Percentiles rank a stretch among this genome's conserved stretches.
These are phyloP conservation scores for Xylariaceae sp. DNA, from an alignment of 2,329 filamentous ascomycete species.

Conservation along the genomic window DNA sequence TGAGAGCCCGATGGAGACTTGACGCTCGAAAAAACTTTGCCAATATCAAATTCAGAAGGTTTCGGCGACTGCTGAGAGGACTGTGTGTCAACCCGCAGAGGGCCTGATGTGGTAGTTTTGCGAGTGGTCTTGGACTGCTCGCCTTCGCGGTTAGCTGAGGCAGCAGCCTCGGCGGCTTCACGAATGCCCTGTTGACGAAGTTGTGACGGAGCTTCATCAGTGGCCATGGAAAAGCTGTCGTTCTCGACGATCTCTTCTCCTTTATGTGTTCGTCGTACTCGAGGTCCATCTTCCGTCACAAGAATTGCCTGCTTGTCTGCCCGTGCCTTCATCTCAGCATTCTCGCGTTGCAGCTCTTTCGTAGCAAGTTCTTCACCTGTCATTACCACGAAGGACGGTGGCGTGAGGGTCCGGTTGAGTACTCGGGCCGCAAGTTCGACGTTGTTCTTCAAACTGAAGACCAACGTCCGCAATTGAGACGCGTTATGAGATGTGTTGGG, in stretches of 20 bases:
- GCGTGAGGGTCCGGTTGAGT: slow-evolving; percentile 66
- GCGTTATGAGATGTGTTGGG: slow-evolving; percentile 49
- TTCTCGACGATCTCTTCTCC: slow-evolving; percentile 87
- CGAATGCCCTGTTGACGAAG: slow-evolving; percentile 34
- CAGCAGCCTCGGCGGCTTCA: slow-evolving; percentile 19
- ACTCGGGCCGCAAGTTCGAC: slow-evolving; percentile 70
- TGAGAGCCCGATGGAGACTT: slow-evolving; percentile 62
- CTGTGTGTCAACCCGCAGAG: slow-evolving; percentile 44
- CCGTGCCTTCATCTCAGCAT: slow-evolving; percentile 70
- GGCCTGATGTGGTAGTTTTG: slow-evolving; percentile 30
- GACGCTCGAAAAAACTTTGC: slow-evolving; percentile 79
- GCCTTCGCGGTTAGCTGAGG: slow-evolving; percentile 12
- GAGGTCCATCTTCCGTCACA: slow-evolving; percentile 69
- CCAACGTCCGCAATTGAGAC: slow-evolving; percentile 68
- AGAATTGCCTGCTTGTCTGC: slow-evolving; percentile 82
- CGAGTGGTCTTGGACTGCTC: slow-evolving; percentile 18
- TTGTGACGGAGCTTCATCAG: slow-evolving; percentile 37
- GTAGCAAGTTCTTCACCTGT: slow-evolving; percentile 85
- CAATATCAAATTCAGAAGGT: slow-evolving; percentile 70
- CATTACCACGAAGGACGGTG: slow-evolving; percentile 82
- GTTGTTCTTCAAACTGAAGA: slow-evolving; percentile 88
- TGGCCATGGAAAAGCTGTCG: slow-evolving; percentile 46
- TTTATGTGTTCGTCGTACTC: slow-evolving; percentile 87
- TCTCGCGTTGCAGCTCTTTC: slow-evolving; percentile 77
- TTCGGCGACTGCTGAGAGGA: slow-evolving; percentile 48